phyloP scores from a whole-genome alignment of 202 grass and related monocot genomes.

The Bolboschoenoplectus hybrid region DNA sequence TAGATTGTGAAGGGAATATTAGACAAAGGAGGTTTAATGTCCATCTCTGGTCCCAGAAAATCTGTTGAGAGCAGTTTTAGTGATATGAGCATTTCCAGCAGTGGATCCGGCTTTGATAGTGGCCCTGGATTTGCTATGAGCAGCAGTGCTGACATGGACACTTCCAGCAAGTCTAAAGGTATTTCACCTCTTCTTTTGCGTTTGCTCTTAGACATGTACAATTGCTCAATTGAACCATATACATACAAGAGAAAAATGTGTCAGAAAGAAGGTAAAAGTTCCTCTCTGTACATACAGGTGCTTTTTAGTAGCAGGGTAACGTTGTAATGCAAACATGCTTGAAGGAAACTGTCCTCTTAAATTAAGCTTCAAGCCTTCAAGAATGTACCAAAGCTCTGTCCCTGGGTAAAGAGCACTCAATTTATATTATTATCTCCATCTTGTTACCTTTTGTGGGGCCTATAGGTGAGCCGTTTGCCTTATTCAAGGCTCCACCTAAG shows the following conservation, averaged over 20 bases:
- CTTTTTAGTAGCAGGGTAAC: background rate
- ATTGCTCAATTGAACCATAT: too few species aligned
- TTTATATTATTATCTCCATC: background rate
- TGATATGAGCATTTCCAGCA: slow-evolving; percentile 66
- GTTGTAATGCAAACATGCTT: background rate
- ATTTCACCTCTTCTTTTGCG: too few species aligned
- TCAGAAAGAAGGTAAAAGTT: too few species aligned
- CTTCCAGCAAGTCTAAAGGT: too few species aligned
- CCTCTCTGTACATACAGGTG: too few species aligned
- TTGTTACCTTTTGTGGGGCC: background rate
- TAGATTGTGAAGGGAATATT: slow-evolving; percentile 82
- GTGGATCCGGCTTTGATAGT: slow-evolving; percentile 44
- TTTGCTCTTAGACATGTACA: too few species aligned
- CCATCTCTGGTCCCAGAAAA: slow-evolving; percentile 72
- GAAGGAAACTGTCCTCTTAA: background rate
- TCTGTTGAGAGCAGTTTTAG: slow-evolving; percentile 67
- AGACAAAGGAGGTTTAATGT: slow-evolving; percentile 84
- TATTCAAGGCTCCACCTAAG: slow-evolving; percentile 65
- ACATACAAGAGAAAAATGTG: too few species aligned
- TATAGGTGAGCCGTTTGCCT: slow-evolving; percentile 41
- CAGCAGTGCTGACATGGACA: too few species aligned
- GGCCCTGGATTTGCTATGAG: too few species aligned
- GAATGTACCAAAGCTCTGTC: background rate
- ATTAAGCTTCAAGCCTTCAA: background rate
- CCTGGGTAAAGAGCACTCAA: background rate